phyloP scores from a whole-genome alignment of 495 filamentous ascomycete genomes.

The Daldinia concentrica region DNA sequence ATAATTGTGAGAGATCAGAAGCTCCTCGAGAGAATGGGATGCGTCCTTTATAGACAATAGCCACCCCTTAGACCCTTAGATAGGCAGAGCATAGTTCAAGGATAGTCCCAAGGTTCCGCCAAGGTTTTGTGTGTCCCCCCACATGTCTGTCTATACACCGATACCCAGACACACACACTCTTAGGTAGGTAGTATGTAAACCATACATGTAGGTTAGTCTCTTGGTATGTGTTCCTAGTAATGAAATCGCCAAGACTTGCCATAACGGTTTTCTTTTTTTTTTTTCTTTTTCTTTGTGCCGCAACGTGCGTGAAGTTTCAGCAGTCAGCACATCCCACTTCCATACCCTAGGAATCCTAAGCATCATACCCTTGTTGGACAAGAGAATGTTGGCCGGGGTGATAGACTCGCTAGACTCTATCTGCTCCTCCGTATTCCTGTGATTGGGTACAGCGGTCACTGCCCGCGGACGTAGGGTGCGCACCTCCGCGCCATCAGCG shows the following conservation, averaged over 20 bases:
- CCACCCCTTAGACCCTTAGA: constrained; percentile 10
- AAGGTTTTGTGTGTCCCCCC: constrained; percentile 36
- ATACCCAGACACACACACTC: constrained; percentile 27
- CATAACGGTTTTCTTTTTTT: constrained; percentile 29
- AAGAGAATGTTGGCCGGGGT: constrained; percentile 25
- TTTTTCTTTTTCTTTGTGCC: constrained; percentile 14
- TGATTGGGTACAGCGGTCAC: constrained; percentile 29
- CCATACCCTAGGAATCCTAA: constrained; percentile 27
- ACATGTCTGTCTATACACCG: constrained; percentile 32
- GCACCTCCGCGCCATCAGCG: constrained; percentile 38
- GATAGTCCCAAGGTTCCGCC: constrained; percentile 13
- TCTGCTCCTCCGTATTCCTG: constrained; percentile 26
- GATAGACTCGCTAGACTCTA: constrained; percentile 24
- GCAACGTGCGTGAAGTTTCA: constrained; percentile 34
- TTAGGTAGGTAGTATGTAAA: constrained; percentile 21
- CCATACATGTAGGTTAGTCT: not conserved
- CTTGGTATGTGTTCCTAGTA: constrained; percentile 28
- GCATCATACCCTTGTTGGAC: constrained; percentile 28
- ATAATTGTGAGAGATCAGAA: constrained; percentile 9
- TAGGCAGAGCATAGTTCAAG: constrained; percentile 1
- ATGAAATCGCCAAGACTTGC: constrained; percentile 47
- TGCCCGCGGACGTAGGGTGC: constrained; percentile 35
- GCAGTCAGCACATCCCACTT: constrained; percentile 22
- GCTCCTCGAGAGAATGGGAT: constrained; percentile 20
- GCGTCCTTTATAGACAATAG: constrained; percentile 34